phyloP scores from a whole-genome alignment of 139 green algal genomes.

The Closterium sp. region DNA sequence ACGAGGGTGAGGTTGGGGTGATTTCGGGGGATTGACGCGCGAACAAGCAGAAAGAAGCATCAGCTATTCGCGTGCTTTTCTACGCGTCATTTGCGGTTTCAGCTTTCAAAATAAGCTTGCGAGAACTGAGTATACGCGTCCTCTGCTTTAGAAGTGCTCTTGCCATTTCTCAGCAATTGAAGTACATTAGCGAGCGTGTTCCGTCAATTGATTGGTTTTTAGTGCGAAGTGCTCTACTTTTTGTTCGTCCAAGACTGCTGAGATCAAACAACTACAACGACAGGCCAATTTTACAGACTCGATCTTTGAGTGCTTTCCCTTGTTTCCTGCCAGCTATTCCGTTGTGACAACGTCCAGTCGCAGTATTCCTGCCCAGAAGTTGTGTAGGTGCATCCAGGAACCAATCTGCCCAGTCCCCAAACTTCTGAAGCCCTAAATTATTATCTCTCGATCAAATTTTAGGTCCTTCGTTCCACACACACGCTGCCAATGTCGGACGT shows the following conservation, averaged over 20 bases:
- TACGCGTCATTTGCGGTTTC: not conserved
- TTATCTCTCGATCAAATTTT: not conserved
- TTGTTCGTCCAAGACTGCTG: not conserved
- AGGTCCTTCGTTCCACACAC: not conserved
- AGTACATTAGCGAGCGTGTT: not conserved
- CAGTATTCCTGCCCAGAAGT: no score
- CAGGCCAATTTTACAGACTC: no score
- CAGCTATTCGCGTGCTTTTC: not conserved
- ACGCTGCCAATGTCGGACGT: not conserved
- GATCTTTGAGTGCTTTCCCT: no score
- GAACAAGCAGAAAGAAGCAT: not conserved
- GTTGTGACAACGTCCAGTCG: not conserved
- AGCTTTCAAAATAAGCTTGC: not conserved
- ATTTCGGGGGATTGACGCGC: not conserved
- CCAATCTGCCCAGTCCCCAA: not conserved
- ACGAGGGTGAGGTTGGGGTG: no score
- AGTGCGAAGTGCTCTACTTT: not conserved
- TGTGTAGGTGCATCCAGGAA: not conserved
- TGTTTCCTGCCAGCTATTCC: no score
- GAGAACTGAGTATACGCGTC: not conserved
- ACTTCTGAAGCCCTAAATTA: not conserved
- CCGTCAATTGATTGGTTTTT: not conserved
- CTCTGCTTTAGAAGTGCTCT: not conserved
- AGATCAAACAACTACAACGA: not conserved
- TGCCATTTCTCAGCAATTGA: not conserved